Evolutionary conservation across 768 basidiomycete genomes (phyloP), one percentile per base, ranked within the genome.

Genomic region (Daedaleopsis sinensis): DNA sequence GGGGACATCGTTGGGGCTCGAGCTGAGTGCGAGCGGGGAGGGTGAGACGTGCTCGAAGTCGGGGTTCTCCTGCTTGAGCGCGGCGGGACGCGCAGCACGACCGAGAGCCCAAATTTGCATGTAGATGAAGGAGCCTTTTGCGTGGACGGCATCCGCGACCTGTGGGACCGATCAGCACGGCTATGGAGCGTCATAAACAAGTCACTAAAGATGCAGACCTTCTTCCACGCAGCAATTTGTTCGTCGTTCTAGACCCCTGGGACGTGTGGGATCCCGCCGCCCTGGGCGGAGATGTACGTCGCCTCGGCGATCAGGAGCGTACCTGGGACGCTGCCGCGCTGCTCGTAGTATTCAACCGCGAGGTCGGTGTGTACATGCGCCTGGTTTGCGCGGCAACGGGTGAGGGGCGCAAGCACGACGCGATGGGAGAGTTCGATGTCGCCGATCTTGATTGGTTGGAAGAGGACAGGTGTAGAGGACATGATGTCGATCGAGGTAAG

Each of bases 191-290:
- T 24, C 10, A 12, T 8, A 13, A 21, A 11, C 11, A 13, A 12
- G 15, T 10, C 44, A n/a, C 27, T 23, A n/a, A 46, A 11, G 10
- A 27, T 1, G 68, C 75, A 21, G 37, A 82, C 81, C 58, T 70
- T 64, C 65, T 81, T 84, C 85, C 85, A 86, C 0, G 63, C 78
- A 9, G 65, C 56, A 19, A 79, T 79, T 64, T 93, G 89, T n/a
- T 80, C 84, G 1, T 79, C 69, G 15, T 70, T 83, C 77, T 81
- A 90, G 57, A 90, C 83, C 1, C 89, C 90, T 1, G 89, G 89
- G 0, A 82, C 78, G 56, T 83, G 71, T 1, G 57, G 52, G 27
- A 32, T 3, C 27, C 27, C 27, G 27, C 7, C 27, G 0, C 84
- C 84, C 15, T 78, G 64, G 1, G 71, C 69, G 0, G 82, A 32